phyloP scores from a whole-genome alignment of 148 eudicot species.

The Vaccinium corymbosum region DNA sequence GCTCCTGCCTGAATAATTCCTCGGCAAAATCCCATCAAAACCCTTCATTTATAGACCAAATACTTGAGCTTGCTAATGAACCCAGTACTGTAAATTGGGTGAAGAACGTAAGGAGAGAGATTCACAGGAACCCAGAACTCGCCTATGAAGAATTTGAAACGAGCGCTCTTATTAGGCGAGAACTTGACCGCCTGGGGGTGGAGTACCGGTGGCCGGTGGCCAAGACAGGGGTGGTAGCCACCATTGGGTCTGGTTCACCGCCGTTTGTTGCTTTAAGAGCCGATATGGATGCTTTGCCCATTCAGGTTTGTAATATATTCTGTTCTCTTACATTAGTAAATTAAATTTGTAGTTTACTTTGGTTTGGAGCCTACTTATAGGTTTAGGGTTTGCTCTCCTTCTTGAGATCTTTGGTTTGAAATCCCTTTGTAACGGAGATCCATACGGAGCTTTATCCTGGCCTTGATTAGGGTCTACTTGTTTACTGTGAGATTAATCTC shows the following conservation, averaged over 20 bases:
- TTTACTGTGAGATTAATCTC: too few species aligned
- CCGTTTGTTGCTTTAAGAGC: slow-evolving; percentile 59
- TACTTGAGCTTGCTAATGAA: slow-evolving; percentile 26
- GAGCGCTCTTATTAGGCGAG: slow-evolving; percentile 30
- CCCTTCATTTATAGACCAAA: slow-evolving; percentile 16
- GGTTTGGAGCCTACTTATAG: neutral
- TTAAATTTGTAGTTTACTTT: neutral
- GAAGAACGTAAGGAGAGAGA: slow-evolving; percentile 32
- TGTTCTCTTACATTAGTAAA: neutral
- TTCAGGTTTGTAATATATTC: slow-evolving; percentile 32
- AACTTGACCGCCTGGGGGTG: slow-evolving; percentile 40
- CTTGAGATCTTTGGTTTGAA: too few species aligned
- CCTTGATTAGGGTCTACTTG: too few species aligned
- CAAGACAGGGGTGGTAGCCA: slow-evolving; percentile 36
- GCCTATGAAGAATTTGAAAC: slow-evolving; percentile 39
- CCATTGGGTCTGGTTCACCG: slow-evolving; percentile 37
- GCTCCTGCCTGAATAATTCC: neutral
- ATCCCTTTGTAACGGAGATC: too few species aligned
- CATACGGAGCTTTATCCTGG: too few species aligned
- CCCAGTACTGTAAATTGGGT: slow-evolving; percentile 26
- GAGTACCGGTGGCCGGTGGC: slow-evolving; percentile 45
- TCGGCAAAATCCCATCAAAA: neutral
- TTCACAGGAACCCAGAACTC: slow-evolving; percentile 48
- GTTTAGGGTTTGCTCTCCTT: too few species aligned
- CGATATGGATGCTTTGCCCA: slow-evolving; percentile 58